Percentiles rank a stretch among this genome's conserved stretches.
phyloP scores from a whole-genome alignment of 495 filamentous ascomycete genomes.

The Pyronema domesticum region DNA sequence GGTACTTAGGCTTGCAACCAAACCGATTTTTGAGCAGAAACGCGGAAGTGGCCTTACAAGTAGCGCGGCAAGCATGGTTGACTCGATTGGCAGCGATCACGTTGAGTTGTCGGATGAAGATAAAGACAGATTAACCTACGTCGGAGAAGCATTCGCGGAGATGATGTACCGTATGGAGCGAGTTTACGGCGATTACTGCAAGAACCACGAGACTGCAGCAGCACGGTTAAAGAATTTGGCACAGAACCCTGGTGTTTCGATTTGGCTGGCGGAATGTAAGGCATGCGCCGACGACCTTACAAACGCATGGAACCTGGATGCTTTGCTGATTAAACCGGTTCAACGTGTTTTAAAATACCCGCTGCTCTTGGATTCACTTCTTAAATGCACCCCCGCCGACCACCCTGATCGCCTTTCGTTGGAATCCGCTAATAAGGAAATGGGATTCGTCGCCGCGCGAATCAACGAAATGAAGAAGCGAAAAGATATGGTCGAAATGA shows the following conservation, averaged over 20 bases:
- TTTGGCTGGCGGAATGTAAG: constrained; percentile 82
- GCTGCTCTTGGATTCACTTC: constrained; percentile 56
- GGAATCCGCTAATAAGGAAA: constrained; percentile 39
- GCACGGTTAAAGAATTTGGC: constrained; percentile 59
- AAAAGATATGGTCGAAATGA: constrained; percentile 72
- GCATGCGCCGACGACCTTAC: constrained; percentile 77
- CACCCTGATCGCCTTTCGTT: constrained; percentile 67
- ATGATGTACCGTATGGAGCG: constrained; percentile 65
- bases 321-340: constrained; percentile 84
- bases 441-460: constrained; percentile 54
- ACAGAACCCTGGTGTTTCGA: constrained; percentile 51
- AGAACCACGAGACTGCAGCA: constrained; percentile 69
- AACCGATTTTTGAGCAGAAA: constrained; percentile 42
- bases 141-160: constrained; percentile 60
- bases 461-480: constrained; percentile 90
- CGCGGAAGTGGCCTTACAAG: constrained; percentile 25
- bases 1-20: constrained; percentile 57
- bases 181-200: constrained; percentile 69
- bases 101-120: constrained; percentile 33
- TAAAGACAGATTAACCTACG: constrained; percentile 54
- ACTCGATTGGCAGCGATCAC: constrained; percentile 18
- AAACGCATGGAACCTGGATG: constrained; percentile 79
- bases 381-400: constrained; percentile 56
- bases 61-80: constrained; percentile 26
- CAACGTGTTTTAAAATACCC: constrained; percentile 87